These are phyloP conservation scores for Colletotrichum sp. DNA, from an alignment of 2,329 filamentous ascomycete species.

Conservation along the genomic window DNA sequence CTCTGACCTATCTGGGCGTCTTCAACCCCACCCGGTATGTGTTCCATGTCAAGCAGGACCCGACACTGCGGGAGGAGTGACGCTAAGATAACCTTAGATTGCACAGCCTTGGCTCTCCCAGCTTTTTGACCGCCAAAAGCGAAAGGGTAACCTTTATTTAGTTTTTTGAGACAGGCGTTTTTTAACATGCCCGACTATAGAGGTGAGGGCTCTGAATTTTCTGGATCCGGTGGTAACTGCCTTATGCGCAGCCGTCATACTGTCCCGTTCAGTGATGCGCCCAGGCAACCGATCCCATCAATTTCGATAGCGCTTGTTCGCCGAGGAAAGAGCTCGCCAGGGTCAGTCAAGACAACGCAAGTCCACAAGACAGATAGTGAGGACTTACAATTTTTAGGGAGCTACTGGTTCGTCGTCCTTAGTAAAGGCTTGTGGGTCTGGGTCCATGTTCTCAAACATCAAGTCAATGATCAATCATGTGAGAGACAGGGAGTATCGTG, in stretches of 20 bases:
- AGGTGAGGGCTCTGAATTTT: background rate
- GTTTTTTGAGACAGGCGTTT: background rate
- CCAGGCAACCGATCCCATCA: background rate
- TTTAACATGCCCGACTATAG: background rate
- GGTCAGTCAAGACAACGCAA: background rate
- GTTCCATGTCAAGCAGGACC: background rate
- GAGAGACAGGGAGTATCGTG: background rate
- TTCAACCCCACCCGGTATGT: background rate
- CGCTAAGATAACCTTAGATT: background rate
- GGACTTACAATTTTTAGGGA: background rate
- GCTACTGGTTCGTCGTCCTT: background rate
- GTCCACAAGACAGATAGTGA: background rate
- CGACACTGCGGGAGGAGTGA: background rate
- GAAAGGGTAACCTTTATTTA: no score
- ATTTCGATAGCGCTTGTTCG: background rate
- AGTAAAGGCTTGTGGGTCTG: background rate
- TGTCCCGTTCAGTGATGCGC: background rate
- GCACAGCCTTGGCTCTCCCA: no score
- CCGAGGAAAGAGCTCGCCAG: background rate
- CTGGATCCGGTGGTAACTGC: background rate
- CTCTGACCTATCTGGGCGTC: background rate
- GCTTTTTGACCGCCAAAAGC: no score
- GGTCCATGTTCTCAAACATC: background rate
- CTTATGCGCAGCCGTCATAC: background rate
- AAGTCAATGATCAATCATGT: background rate